A percentile compares a stretch with the other conserved stretches of the same genome.
Evolutionary conservation across 129 eudicot genomes (phyloP).

Genomic region (Artemisia annua): DNA sequence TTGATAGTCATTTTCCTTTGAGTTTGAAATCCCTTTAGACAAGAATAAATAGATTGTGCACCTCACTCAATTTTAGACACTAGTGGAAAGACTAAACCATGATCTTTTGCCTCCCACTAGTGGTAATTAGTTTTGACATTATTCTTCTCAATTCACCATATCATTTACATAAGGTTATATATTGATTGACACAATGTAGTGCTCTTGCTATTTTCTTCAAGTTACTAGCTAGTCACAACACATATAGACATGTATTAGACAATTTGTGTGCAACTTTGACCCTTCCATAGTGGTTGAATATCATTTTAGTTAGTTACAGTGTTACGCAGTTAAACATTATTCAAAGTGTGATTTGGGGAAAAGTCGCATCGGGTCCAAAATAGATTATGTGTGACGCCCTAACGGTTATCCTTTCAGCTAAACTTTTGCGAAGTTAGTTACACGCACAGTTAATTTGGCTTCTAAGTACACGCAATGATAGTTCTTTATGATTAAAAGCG

Average conservation of each 20-base stretch:
- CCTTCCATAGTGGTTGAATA: neutral
- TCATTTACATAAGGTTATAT: neutral
- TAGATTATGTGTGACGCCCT: too few relatives aligned
- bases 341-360: too few relatives aligned
- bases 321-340: too few relatives aligned
- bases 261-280: neutral
- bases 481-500: neutral
- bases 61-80: slow-evolving; percentile 22
- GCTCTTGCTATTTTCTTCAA: slow-evolving; percentile 16
- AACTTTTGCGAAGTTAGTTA: too few relatives aligned
- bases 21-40: slow-evolving; percentile 19
- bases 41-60: slow-evolving; percentile 19
- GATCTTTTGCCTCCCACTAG: slow-evolving; percentile 35
- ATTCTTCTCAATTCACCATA: neutral
- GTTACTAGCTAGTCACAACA: slow-evolving; percentile 2
- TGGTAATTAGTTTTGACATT: slow-evolving; percentile 19
- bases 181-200: neutral
- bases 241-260: neutral
- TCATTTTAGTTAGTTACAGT: neutral
- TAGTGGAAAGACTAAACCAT: slow-evolving; percentile 33
- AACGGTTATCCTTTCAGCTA: too few relatives aligned
- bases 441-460: neutral
- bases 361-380: too few relatives aligned
- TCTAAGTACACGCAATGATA: neutral
- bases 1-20: slow-evolving; percentile 23